Base-by-base conservation (phyloP, 441 rosid species). In the Gossypium schwendimanii region DNA sequence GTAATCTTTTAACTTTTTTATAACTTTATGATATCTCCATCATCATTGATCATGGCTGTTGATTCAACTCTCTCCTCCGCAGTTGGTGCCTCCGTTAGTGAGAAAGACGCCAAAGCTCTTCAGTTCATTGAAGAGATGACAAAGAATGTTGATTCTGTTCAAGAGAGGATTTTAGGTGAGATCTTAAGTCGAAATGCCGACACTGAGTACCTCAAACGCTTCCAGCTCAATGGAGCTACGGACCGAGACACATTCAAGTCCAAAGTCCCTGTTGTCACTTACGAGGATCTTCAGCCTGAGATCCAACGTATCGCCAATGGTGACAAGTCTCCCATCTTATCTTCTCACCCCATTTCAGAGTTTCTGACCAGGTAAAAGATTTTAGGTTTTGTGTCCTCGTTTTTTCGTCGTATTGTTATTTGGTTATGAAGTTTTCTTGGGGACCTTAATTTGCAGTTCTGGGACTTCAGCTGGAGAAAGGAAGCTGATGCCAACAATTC, bases 381-480 rank as follows among this genome's bases (percentile, higher is more conserved):
- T 21, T 58, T 58, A 7, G 14, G 24, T 23, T 6, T 70, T 63
- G 41, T n/a, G 57, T 24, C 14, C 6, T 61, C 0, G 6, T 26
- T 12, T 14, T 45, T 20, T 28, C 6, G 6, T 28, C 33, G 33
- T 28, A 28, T 28, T 28, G 33, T 28, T 28, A 28, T 28, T 28
- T 4, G 33, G 6, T 6, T 31, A 31, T 31, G 33, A 31, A 31
- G 7, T 10, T 4, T 49, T 62, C 15, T 41, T 23, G 60, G 36
- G 52, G 74, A 83, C 85, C 55, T 84, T 85, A 28, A 86, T 85
- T 54, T 84, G 44, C 78, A 89, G 93, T 75, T 89, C 93, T 54
- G 93, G 93, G 54, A 89, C 93, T 69, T 89, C 93, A 28, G 93
- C 91, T 7, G 93, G 93, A 28, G 93, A 89, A 75, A 84, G 93